phyloP scores from a whole-genome alignment of 1,284 basidiomycete genomes.

The Ceratobasidium sp. region DNA sequence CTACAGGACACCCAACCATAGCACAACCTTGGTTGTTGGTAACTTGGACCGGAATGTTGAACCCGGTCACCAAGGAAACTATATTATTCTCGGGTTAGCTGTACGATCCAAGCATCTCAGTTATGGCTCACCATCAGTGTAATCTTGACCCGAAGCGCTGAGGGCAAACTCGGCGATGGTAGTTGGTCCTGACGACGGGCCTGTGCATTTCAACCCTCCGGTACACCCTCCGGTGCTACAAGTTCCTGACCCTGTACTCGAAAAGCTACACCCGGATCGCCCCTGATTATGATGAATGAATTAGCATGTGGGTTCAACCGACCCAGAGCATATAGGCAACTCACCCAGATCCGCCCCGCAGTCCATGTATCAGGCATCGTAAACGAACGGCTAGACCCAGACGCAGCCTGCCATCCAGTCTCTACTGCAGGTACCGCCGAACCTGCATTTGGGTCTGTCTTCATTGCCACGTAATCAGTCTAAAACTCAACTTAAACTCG shows the following conservation, averaged over 20 bases:
- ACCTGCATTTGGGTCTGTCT: conserved; percentile 49
- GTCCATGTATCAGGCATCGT: conserved; percentile 65
- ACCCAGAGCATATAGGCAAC: not conserved
- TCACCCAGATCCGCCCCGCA: conserved; percentile 64
- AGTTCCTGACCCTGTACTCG: conserved; percentile 50
- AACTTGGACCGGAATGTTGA: conserved; percentile 52
- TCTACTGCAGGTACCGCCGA: conserved; percentile 51
- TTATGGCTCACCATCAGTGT: conserved; percentile 48
- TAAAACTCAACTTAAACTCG: conserved; percentile 53
- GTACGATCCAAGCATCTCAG: not conserved
- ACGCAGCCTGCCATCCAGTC: conserved; percentile 63
- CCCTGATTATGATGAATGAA: conserved; percentile 55
- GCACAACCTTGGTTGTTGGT: conserved; percentile 49
- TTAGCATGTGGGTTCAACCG: not conserved
- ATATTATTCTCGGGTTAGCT: not conserved
- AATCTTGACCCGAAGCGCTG: conserved; percentile 42
- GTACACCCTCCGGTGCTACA: conserved; percentile 50
- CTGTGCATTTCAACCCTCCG: conserved; percentile 59
- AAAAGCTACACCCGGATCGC: conserved; percentile 65
- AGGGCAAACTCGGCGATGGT: conserved; percentile 49
- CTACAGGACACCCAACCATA: conserved; percentile 46
- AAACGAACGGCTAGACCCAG: conserved; percentile 60
- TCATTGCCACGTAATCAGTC: conserved; percentile 10
- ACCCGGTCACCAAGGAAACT: conserved; percentile 53
- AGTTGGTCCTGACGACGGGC: conserved; percentile 57